Base-by-base conservation (phyloP, 768 basidiomycete genomes). In the Lanmaoa rubissima region DNA sequence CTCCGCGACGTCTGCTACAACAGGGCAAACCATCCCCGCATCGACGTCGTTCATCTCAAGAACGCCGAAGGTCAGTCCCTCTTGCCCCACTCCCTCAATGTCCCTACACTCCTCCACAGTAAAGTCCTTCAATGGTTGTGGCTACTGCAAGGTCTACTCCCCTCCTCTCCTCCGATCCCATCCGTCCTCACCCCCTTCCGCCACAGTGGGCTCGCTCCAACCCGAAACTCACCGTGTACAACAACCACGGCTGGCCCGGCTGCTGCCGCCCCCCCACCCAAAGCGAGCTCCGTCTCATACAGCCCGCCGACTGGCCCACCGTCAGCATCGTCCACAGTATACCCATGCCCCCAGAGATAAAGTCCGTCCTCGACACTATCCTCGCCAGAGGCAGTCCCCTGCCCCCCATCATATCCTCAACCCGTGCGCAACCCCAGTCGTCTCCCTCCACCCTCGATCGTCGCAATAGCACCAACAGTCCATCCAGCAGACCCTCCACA, bases 191-290 rank as follows among this genome's bases (percentile, higher is more conserved):
- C 68, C 55, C 53, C 61, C 57, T 61, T 60, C 55, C 45, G 49
- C 57, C 40, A 49, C 73, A 91, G 90, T 92, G 89, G 90, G 88
- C 88, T 57, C 79, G 80, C 60, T 77, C 76, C 11, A 81, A 78
- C 65, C 82, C 81, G 55, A 85, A 84, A 66, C 74, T 74, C 50
- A 73, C 80, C 34, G 82, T 82, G 17, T 82, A 81, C 67, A 75
- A 79, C 67, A 93, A 92, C 64, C 82, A 81, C 35, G 91, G 91
- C 21, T 93, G 90, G 89, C 92, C 92, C 41, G 91, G 91, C 39
- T 94, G 91, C 76, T 94, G 91, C 77, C 85, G 90, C n/a, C 76
- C 90, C 0, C 91, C 91, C 2, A 73, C 73, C 31, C 62, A 76
- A 17, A 74, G 67, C 53, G 91, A 93, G 70, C 78, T 81, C 63